phyloP scores from a whole-genome alignment of 441 rosid genomes.

The Erodium trifolium region DNA sequence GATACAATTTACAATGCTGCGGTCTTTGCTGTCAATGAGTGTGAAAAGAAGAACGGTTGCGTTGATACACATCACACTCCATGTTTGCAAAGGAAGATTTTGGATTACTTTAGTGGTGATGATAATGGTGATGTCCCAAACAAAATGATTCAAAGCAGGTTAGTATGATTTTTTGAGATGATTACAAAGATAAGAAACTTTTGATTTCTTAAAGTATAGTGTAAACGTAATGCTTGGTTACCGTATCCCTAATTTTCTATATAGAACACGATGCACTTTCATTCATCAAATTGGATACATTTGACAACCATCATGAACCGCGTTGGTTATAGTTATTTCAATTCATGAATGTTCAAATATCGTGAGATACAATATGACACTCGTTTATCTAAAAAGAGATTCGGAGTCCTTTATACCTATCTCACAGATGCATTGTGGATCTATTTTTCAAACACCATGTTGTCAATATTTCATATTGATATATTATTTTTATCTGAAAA shows the following conservation, averaged over 20 bases:
- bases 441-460: not conserved
- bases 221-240: not conserved
- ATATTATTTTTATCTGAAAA: not conserved
- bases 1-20: conserved; percentile 48
- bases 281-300: too few species aligned
- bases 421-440: not conserved
- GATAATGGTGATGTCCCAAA: conserved; percentile 21
- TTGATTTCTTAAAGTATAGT: not conserved
- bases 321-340: too few species aligned
- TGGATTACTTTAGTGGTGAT: conserved; percentile 46
- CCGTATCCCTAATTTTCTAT: not conserved
- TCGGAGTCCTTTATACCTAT: not conserved
- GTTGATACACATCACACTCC: conserved; percentile 37
- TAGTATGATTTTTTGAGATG: conserved; percentile 11
- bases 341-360: too few species aligned
- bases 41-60: conserved; percentile 43
- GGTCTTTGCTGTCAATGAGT: conserved; percentile 30
- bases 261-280: too few species aligned
- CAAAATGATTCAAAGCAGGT: conserved; percentile 47
- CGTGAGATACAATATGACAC: not conserved
- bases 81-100: conserved; percentile 47
- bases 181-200: conserved; percentile 11
- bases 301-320: too few species aligned
- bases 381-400: not conserved
- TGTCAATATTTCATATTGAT: not conserved